Conservation (phyloP, 139 green algal species). For the Micractinium conductrix region DNA sequence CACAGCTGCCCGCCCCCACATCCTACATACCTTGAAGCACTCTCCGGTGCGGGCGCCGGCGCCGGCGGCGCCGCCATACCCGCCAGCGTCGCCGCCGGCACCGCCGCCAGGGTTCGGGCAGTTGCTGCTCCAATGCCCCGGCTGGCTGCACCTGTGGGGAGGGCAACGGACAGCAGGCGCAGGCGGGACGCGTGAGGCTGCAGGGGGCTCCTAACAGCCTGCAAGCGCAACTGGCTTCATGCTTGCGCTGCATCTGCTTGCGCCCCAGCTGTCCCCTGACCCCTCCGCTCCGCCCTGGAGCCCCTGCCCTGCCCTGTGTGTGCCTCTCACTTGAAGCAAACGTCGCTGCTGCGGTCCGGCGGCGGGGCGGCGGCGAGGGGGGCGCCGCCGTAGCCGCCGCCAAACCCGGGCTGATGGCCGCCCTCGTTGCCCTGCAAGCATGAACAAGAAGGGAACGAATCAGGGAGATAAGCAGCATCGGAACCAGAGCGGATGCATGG, state of each 20-base stretch:
- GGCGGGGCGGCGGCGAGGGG: too few species aligned
- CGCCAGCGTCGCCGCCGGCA: not conserved
- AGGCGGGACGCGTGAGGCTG: not conserved
- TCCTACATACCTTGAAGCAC: conserved; percentile 29
- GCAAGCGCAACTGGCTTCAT: not conserved
- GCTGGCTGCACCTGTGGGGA: conserved; percentile 1
- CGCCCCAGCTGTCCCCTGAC: too few species aligned
- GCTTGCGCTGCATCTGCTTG: not conserved
- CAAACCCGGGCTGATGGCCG: conserved; percentile 18
- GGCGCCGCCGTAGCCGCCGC: conserved; percentile 15
- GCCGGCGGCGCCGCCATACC: not conserved
- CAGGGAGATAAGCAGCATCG: not conserved
- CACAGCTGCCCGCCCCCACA: not conserved
- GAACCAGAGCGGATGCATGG: not conserved
- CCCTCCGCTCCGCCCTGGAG: not conserved
- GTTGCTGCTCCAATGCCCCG: conserved; percentile 13
- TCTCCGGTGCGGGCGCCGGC: not conserved
- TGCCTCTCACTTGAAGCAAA: conserved; percentile 16
- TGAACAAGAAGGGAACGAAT: not conserved
- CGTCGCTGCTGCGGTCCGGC: conserved; percentile 19
- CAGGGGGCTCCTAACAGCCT: not conserved
- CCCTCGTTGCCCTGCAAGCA: not conserved
- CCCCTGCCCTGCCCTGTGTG: not conserved
- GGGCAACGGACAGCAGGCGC: too few species aligned
- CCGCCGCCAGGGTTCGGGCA: conserved; percentile 22